Evolutionary conservation across 352 stramenopile genomes (phyloP).

Genomic region (Phytopythium vexans): DNA sequence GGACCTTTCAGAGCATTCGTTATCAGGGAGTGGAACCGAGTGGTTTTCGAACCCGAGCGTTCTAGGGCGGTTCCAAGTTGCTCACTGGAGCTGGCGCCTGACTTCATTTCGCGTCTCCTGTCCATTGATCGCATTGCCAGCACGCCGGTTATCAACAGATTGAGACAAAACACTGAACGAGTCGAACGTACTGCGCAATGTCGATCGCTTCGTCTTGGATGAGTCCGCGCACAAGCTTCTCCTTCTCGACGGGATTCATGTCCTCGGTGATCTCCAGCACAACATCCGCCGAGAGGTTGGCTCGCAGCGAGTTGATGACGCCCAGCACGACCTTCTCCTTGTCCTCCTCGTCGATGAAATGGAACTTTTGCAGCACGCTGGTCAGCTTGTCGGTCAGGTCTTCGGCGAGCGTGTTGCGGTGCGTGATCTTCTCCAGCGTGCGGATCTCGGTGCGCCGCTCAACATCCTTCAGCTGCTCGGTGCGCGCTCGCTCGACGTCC

Average conservation of each 20-base stretch:
- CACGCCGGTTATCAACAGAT: background rate
- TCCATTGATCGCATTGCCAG: background rate
- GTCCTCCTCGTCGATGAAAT: constrained; percentile 49
- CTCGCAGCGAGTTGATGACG: constrained; percentile 38
- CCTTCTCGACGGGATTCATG: constrained; percentile 53
- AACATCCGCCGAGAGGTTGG: constrained; percentile 48
- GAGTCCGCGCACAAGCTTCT: constrained; percentile 49
- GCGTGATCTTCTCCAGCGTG: constrained; percentile 45
- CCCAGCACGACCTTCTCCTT: constrained; percentile 56
- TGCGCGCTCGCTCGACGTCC: constrained; percentile 29
- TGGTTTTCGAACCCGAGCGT: constrained; percentile 48
- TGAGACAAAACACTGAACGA: background rate
- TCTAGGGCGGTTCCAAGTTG: constrained; percentile 69
- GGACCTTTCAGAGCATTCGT: constrained; percentile 14
- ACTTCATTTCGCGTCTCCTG: constrained; percentile 51
- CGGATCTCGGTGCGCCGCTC: constrained; percentile 49
- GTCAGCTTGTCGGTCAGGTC: constrained; percentile 52
- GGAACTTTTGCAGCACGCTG: constrained; percentile 49
- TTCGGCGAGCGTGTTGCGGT: constrained; percentile 36
- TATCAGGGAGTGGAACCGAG: constrained; percentile 54
- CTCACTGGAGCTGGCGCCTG: constrained; percentile 41
- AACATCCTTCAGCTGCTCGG: constrained; percentile 41
- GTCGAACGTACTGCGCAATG: constrained; percentile 41
- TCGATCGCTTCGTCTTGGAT: constrained; percentile 52
- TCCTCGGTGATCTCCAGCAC: constrained; percentile 40